phyloP scores from a whole-genome alignment of 2,329 filamentous ascomycete genomes.

The Cytospora leucostoma region DNA sequence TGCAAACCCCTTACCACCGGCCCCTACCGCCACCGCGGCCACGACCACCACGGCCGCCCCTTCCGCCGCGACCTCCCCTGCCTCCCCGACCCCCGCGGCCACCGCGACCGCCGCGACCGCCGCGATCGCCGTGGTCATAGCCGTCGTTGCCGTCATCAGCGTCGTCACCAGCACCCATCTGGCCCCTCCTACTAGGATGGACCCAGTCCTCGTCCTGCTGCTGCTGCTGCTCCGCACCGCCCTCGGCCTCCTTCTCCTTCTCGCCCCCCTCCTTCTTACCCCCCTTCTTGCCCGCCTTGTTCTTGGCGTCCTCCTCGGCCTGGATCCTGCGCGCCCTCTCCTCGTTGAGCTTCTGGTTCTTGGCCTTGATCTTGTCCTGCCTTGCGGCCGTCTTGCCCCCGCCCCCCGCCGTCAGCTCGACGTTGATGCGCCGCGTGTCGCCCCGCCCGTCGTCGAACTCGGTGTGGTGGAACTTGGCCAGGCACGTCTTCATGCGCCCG shows the following conservation, averaged over 20 bases:
- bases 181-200: slow-evolving; percentile 54
- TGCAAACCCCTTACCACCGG: background rate
- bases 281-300: slow-evolving; percentile 37
- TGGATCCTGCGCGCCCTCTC: slow-evolving; percentile 53
- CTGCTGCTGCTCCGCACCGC: slow-evolving; percentile 26
- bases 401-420: slow-evolving; percentile 90
- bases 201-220: slow-evolving; percentile 42
- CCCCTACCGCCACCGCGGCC: slow-evolving; percentile 3
- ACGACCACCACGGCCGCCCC: background rate
- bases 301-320: slow-evolving; percentile 40
- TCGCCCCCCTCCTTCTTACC: slow-evolving; percentile 34
- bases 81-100: slow-evolving; percentile 4
- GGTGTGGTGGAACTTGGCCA: slow-evolving; percentile 88
- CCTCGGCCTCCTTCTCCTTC: slow-evolving; percentile 31
- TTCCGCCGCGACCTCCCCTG: slow-evolving; percentile 1
- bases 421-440: slow-evolving; percentile 76
- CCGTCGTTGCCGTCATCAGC: slow-evolving; percentile 7
- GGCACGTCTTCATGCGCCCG: slow-evolving; percentile 88
- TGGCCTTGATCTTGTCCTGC: slow-evolving; percentile 75
- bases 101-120: background rate
- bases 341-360: slow-evolving; percentile 84
- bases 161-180: slow-evolving; percentile 17
- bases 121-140: slow-evolving; percentile 1
- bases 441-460: slow-evolving; percentile 61
- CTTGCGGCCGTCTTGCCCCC: slow-evolving; percentile 76